A percentile compares a stretch with the other conserved stretches of the same genome.
Conservation (phyloP, 2,329 filamentous ascomycete species). For the Chaetomium globosum region DNA sequence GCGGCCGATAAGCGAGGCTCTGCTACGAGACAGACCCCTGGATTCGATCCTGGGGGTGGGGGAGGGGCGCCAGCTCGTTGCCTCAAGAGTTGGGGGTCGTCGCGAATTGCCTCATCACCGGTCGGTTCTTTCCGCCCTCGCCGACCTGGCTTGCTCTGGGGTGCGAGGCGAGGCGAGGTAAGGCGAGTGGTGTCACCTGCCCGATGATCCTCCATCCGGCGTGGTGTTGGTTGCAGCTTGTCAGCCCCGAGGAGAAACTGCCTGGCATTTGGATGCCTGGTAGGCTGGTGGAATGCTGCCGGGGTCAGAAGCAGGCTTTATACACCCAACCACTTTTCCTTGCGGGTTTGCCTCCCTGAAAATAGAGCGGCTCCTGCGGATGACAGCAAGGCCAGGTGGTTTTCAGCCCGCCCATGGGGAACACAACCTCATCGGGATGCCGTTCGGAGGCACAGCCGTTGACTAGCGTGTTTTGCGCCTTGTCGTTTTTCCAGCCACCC, state of each 20-base stretch:
- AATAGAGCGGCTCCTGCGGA: not conserved
- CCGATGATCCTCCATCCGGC: not conserved
- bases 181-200: constrained; percentile 4
- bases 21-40: constrained; percentile 3
- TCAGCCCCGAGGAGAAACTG: not conserved
- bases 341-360: not conserved
- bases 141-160: not conserved
- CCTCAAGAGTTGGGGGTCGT: not conserved
- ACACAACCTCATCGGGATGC: not conserved
- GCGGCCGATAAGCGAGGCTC: constrained; percentile 11
- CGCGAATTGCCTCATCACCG: not conserved
- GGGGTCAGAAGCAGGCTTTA: not conserved
- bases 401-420: not conserved
- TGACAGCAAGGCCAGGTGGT: not conserved
- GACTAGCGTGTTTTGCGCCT: not conserved
- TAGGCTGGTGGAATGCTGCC: not conserved
- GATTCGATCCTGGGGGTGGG: constrained; percentile 6
- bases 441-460: not conserved
- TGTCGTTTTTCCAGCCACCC: not conserved
- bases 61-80: not conserved
- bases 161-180: not conserved
- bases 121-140: constrained; percentile 3
- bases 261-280: not conserved
- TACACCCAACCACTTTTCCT: not conserved
- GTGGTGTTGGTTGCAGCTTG: not conserved